Conservation (phyloP, 1,284 basidiomycete species). For the Coniophora puteana region DNA sequence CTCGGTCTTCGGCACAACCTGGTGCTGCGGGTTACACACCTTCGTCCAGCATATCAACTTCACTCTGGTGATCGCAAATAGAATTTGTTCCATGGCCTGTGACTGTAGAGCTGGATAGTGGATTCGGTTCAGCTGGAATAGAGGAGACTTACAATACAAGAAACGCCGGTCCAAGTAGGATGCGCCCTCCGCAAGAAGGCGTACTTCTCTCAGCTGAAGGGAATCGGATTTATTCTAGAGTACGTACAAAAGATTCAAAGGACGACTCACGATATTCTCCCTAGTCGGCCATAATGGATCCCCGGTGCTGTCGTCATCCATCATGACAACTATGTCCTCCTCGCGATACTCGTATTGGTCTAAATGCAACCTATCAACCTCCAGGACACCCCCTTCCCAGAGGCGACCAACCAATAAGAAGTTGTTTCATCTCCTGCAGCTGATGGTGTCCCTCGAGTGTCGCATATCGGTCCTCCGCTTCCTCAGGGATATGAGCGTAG, state of each 20-base stretch:
- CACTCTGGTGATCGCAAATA: conserved; percentile 23
- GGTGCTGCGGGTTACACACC: conserved; percentile 19
- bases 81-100: conserved; percentile 33
- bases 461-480: too few relatives aligned
- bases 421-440: too few relatives aligned
- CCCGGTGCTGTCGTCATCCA: conserved; percentile 20
- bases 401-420: too few relatives aligned
- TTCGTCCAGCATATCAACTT: conserved; percentile 35
- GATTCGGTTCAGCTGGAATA: neutral
- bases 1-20: neutral
- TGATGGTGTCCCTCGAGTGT: too few relatives aligned
- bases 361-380: too few relatives aligned
- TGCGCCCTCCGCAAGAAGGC: conserved; percentile 23
- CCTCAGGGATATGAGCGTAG: too few relatives aligned
- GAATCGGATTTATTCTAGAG: neutral
- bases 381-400: too few relatives aligned
- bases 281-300: conserved; percentile 22
- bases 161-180: conserved; percentile 33
- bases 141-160: conserved; percentile 31
- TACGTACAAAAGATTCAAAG: neutral
- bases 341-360: conserved; percentile 22
- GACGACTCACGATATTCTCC: conserved; percentile 22
- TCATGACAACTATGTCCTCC: conserved; percentile 26
- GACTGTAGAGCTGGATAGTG: conserved; percentile 15
- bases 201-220: conserved; percentile 29